Base-by-base conservation (phyloP, 257 asterid genomes). In the Craterostigma plantagineum region DNA sequence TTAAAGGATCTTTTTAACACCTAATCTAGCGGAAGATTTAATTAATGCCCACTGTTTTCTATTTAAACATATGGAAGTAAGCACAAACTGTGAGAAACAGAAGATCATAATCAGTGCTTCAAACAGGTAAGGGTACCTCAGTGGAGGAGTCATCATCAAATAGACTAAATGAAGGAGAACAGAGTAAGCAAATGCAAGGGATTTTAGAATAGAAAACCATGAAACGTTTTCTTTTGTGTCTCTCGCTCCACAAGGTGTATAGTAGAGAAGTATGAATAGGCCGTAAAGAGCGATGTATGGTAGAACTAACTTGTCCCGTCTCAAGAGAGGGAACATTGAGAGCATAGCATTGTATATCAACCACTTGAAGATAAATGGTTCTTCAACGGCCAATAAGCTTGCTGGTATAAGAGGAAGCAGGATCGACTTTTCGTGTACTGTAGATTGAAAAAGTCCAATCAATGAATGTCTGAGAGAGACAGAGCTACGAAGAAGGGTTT, bases 351-450 rank as follows among this genome's bases (percentile, higher is more conserved):
- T 47, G 50, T 64, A 63, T 43, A 80, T 66, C 30, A 83, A 63
- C 95, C 93, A 90, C 70, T 42, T 64, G 57, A 74, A 77, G 34
- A 76, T 53, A 39, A 66, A 74, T 27, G 94, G 92, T 58, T 83
- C 80, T 63, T 79, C 91, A 46, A 52, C 41, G 17, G 83, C 93
- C 75, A 87, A 58, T 45, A 87, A 62, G 79, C 95, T 82, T 16
- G 93, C 95, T 5, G 98, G 92, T 58, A 82, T 78, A 70, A 82
- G 92, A 0, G 95, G 93, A 57, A 87, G 79, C 63, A 82, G 72
- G 62, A 87, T 77, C 3, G 95, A 82, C 65, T 82, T 87, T 69
- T 87, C 98, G 16, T 82, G 98, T 17, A 82, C 91, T 82, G 95
- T 40, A 48, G 57, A 33, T 43, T 54, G 18, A 46, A 43, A 60